Percentiles rank a stretch among this genome's conserved stretches.
phyloP scores from a whole-genome alignment of 2,329 filamentous ascomycete genomes.

The Verticillium longisporum region DNA sequence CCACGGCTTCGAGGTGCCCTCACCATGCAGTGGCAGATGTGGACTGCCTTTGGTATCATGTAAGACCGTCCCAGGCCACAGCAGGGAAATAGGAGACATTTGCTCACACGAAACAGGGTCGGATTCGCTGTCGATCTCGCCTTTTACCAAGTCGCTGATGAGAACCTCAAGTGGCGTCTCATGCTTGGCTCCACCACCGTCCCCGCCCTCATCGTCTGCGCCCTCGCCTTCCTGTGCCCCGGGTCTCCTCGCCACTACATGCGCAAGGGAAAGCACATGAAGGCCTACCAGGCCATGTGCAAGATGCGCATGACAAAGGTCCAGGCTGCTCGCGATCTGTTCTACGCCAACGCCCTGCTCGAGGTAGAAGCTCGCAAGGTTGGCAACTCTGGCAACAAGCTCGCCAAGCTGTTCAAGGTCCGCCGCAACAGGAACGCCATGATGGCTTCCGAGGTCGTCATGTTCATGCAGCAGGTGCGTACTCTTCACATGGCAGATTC shows the following conservation, averaged over 20 bases:
- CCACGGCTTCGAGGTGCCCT: constrained; percentile 58
- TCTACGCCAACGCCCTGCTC: constrained; percentile 50
- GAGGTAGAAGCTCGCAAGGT: constrained; percentile 42
- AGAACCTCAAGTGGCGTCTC: constrained; percentile 55
- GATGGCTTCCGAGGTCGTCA: constrained; percentile 54
- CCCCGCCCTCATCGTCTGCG: constrained; percentile 50
- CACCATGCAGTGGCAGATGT: constrained; percentile 66
- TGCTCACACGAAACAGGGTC: neutral
- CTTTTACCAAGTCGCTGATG: neutral
- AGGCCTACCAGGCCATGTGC: constrained; percentile 40
- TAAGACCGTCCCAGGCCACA: neutral
- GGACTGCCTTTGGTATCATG: constrained; percentile 48
- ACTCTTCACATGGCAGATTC: neutral
- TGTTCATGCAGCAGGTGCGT: constrained; percentile 57
- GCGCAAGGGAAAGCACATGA: constrained; percentile 34
- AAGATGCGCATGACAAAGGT: constrained; percentile 42
- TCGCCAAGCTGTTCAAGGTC: constrained; percentile 46
- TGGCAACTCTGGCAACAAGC: constrained; percentile 5
- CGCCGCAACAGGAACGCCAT: constrained; percentile 56
- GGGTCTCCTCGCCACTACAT: constrained; percentile 47
- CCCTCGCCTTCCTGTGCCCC: constrained; percentile 42
- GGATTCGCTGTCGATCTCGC: constrained; percentile 1
- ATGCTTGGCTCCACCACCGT: constrained; percentile 64
- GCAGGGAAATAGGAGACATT: neutral
- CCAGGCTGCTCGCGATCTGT: constrained; percentile 49